Evolutionary conservation across 192 early-diverging fungal genomes (phyloP).

Genomic region (Podila epigama): DNA sequence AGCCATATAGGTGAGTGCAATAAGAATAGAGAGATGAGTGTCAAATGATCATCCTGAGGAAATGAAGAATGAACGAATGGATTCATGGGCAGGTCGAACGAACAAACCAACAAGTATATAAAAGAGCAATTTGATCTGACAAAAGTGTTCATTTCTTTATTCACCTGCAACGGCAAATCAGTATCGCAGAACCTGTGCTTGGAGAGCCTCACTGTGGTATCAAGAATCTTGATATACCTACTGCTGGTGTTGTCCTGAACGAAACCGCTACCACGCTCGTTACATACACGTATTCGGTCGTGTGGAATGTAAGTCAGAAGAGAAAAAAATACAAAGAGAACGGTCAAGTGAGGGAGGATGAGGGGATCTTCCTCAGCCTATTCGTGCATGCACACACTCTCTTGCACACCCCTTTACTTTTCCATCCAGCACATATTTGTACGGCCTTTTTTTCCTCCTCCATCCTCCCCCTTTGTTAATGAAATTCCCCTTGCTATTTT

Average conservation of each 20-base stretch:
- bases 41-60: too few species aligned
- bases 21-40: too few species aligned
- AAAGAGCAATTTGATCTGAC: background rate
- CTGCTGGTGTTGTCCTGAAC: background rate
- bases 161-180: too few species aligned
- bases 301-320: slow-evolving; percentile 66
- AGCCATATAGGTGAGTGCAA: slow-evolving; percentile 63
- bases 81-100: too few species aligned
- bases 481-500: too few species aligned
- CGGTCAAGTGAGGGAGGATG: background rate
- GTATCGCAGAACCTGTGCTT: slow-evolving; percentile 3
- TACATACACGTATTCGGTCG: slow-evolving; percentile 70
- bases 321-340: background rate
- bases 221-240: background rate
- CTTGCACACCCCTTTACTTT: too few species aligned
- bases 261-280: slow-evolving; percentile 43
- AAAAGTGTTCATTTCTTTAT: background rate
- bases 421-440: too few species aligned
- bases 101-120: background rate
- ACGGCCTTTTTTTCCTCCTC: background rate
- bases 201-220: slow-evolving; percentile 6
- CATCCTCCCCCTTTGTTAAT: background rate
- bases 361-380: too few species aligned
- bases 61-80: too few species aligned
- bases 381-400: too few species aligned